A percentile compares a stretch with the other conserved stretches of the same genome.
Conservation (phyloP, 2,329 filamentous ascomycete species). For the Penicillium sp. region DNA sequence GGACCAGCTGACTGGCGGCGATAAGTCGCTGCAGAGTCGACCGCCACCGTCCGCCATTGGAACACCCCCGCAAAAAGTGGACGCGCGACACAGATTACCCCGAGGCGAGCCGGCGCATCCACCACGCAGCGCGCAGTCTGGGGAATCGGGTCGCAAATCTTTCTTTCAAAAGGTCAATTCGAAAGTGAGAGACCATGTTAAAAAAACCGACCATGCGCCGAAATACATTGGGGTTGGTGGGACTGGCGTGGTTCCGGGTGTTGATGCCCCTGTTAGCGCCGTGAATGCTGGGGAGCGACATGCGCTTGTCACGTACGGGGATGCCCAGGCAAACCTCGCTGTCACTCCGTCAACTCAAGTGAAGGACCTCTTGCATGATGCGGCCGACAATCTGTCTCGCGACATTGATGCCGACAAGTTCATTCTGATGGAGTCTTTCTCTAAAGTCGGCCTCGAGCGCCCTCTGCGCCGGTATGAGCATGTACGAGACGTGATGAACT, state of each 20-base stretch:
- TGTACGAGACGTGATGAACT: conserved; percentile 85
- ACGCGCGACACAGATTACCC: neutral
- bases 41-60: conserved; percentile 8
- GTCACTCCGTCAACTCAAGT: conserved; percentile 74
- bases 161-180: conserved; percentile 32
- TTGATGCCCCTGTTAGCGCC: conserved; percentile 77
- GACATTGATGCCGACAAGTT: conserved; percentile 65
- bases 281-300: conserved; percentile 76
- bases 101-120: neutral
- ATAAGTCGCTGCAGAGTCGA: conserved; percentile 2
- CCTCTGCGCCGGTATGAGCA: conserved; percentile 83
- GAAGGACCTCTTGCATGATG: conserved; percentile 69
- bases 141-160: conserved; percentile 30
- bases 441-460: conserved; percentile 74
- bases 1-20: conserved; percentile 35
- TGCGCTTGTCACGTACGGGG: conserved; percentile 72
- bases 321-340: conserved; percentile 68
- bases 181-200: conserved; percentile 16
- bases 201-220: conserved; percentile 13
- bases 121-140: neutral
- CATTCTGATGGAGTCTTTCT: conserved; percentile 76
- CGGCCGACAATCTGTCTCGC: conserved; percentile 64
- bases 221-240: conserved; percentile 26
- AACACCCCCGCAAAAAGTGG: neutral
- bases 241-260: conserved; percentile 50